These are phyloP conservation scores for Coffea humblotiana DNA, from an alignment of 305 asterid species.

Conservation along the genomic window DNA sequence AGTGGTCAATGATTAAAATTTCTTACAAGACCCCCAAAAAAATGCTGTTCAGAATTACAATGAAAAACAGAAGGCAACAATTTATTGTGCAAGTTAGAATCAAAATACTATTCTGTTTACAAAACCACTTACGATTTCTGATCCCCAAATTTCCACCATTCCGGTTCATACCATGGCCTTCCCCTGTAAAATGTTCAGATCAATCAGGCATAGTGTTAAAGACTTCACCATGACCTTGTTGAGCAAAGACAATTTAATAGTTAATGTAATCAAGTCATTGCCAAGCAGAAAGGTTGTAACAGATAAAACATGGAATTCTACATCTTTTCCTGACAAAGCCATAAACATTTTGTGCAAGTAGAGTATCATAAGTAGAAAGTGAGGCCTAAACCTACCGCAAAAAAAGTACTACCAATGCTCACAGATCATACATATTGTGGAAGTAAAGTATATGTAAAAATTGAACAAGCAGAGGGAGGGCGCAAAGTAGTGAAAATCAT, in stretches of 20 bases:
- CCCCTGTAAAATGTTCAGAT: conserved; percentile 60
- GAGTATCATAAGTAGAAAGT: neutral
- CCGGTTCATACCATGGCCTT: conserved; percentile 86
- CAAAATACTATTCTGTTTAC: neutral
- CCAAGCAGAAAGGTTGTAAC: neutral
- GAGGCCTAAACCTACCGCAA: neutral
- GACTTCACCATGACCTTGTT: neutral
- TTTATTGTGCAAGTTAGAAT: neutral
- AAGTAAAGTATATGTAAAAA: neutral
- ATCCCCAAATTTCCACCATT: conserved; percentile 99
- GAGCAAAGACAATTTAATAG: neutral
- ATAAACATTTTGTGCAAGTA: neutral
- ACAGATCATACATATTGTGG: neutral
- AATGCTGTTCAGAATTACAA: neutral
- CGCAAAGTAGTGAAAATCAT: neutral
- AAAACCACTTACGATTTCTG: conserved; percentile 74
- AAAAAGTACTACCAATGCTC: neutral
- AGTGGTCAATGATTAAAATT: neutral
- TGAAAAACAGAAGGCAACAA: neutral
- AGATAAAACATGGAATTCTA: neutral
- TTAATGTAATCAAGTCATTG: neutral
- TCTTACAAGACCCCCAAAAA: neutral
- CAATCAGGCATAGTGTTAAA: neutral
- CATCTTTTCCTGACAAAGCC: neutral
- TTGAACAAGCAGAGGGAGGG: neutral